phyloP scores from a whole-genome alignment of 2,329 filamentous ascomycete species.

The Aureobasidium sp. region DNA sequence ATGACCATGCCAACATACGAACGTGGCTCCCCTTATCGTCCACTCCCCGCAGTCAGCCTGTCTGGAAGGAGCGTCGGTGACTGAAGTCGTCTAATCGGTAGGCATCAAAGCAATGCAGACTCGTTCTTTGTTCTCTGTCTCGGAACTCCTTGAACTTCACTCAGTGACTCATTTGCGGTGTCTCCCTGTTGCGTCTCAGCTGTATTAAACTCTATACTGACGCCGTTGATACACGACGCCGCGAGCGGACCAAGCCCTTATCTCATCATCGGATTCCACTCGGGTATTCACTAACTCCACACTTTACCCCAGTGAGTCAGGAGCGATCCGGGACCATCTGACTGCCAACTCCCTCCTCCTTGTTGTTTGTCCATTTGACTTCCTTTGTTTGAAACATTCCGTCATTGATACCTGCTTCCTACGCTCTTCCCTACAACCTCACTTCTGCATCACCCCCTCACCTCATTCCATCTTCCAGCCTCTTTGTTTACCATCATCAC shows the following conservation, averaged over 20 bases:
- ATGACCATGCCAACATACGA: conserved; percentile 5
- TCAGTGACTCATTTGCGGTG: conserved; percentile 2
- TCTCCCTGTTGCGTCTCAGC: neutral
- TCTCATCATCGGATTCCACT: conserved; percentile 8
- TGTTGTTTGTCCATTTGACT: conserved; percentile 3
- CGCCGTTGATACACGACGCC: conserved; percentile 4
- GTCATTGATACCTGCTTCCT: conserved; percentile 9
- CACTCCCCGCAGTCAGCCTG: conserved; percentile 2
- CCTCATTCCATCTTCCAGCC: neutral
- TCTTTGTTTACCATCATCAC: neutral
- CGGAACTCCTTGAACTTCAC: neutral
- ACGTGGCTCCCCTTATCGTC: conserved; percentile 10
- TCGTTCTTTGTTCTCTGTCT: neutral
- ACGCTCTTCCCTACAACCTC: neutral
- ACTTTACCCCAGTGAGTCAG: conserved; percentile 9
- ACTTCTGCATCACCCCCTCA: neutral
- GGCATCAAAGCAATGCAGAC: conserved; percentile 3
- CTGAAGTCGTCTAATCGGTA: neutral
- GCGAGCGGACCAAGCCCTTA: neutral
- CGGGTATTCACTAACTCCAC: conserved; percentile 6
- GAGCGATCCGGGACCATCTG: conserved; percentile 3
- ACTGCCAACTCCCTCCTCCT: conserved; percentile 2
- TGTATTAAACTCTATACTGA: conserved; percentile 7
- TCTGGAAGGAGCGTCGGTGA: neutral
- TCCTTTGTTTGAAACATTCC: conserved; percentile 12